Evolutionary conservation across 805 yeast species (phyloP).

Genomic region (Torulaspora microellipsoides): DNA sequence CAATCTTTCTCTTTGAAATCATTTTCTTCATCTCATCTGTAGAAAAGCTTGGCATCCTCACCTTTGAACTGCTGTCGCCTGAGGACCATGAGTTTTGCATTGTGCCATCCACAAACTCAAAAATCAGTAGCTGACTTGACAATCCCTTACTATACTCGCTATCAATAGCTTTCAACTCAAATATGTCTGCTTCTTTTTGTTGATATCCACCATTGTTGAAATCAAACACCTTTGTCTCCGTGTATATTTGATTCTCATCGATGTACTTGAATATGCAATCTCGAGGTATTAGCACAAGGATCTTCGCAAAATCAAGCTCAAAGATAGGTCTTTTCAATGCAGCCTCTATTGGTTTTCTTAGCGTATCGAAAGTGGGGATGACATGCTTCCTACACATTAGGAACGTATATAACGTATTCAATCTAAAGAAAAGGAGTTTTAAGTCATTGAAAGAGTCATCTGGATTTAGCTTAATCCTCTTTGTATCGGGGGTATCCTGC

Average conservation of each 20-base stretch:
- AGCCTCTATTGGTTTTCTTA: slow-evolving; percentile 49
- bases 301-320: slow-evolving; percentile 56
- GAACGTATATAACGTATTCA: slow-evolving; percentile 60
- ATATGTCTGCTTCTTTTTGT: slow-evolving; percentile 52
- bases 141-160: slow-evolving; percentile 31
- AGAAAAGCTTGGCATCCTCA: slow-evolving; percentile 47
- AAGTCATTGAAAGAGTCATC: slow-evolving; percentile 37
- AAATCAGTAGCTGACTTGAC: slow-evolving; percentile 55
- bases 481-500: slow-evolving; percentile 2
- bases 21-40: slow-evolving; percentile 55
- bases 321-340: slow-evolving; percentile 43
- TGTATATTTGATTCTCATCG: slow-evolving; percentile 63
- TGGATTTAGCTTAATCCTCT: slow-evolving; percentile 18
- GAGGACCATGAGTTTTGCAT: slow-evolving; percentile 46
- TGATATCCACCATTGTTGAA: slow-evolving; percentile 46
- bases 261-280: slow-evolving; percentile 70
- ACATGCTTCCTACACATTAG: slow-evolving; percentile 57
- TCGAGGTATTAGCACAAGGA: slow-evolving; percentile 58
- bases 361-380: slow-evolving; percentile 50
- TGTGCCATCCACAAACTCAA: slow-evolving; percentile 72
- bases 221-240: slow-evolving; percentile 37
- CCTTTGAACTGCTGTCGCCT: slow-evolving; percentile 40
- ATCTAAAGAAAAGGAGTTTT: slow-evolving; percentile 45
- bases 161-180: slow-evolving; percentile 41
- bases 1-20: slow-evolving; percentile 52